These are phyloP conservation scores for Datura wrightii DNA, from an alignment of 257 asterid genomes.

Conservation along the genomic window DNA sequence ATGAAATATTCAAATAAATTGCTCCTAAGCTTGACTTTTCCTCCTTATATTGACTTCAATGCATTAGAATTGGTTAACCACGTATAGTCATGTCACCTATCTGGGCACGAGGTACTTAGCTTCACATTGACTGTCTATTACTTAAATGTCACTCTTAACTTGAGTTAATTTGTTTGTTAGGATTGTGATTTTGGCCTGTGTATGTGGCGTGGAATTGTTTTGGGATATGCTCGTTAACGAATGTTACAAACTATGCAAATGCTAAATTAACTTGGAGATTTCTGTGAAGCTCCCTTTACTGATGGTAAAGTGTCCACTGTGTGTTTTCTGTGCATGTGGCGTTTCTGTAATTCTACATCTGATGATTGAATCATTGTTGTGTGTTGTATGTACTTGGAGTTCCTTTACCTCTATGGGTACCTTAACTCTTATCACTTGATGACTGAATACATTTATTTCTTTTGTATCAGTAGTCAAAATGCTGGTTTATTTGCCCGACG, in stretches of 20 bases:
- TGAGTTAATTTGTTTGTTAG: slow-evolving; percentile 9
- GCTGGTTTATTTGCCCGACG: slow-evolving; percentile 9
- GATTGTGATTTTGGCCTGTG: slow-evolving; percentile 21
- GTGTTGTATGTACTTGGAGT: background rate
- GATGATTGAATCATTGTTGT: slow-evolving; percentile 8
- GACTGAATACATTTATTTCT: background rate
- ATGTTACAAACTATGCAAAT: background rate
- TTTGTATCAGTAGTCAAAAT: slow-evolving; percentile 20
- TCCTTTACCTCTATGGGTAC: background rate
- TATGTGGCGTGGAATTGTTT: background rate
- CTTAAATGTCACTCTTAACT: background rate
- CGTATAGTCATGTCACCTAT: background rate
- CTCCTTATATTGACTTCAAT: background rate
- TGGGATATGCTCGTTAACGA: slow-evolving; percentile 1
- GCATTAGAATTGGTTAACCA: background rate
- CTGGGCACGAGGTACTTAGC: background rate
- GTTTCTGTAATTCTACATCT: background rate
- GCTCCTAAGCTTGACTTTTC: background rate
- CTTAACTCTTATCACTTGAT: slow-evolving; percentile 10
- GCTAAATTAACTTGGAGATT: slow-evolving; percentile 1
- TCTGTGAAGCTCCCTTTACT: slow-evolving; percentile 4
- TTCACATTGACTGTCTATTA: background rate
- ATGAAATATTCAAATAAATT: background rate
- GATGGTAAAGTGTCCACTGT: slow-evolving; percentile 3
- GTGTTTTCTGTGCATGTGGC: background rate